These are phyloP conservation scores for Rubus parviflorus DNA, from an alignment of 306 rosid species.

Conservation along the genomic window DNA sequence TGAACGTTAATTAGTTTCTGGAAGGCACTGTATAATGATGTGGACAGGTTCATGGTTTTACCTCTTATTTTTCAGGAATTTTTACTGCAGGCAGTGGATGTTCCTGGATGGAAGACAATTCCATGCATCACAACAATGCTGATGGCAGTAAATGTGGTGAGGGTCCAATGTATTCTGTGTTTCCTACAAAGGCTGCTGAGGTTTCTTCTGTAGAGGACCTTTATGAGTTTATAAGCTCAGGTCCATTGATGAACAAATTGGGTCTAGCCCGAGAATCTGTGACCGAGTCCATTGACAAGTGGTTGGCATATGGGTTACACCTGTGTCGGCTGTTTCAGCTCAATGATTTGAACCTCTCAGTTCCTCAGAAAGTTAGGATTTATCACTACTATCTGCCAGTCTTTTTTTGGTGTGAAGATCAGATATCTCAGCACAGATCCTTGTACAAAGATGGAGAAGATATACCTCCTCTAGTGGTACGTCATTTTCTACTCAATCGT, in stretches of 20 bases:
- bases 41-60: not conserved
- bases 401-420: conserved; percentile 85
- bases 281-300: conserved; percentile 75
- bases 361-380: conserved; percentile 79
- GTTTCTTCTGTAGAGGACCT: conserved; percentile 74
- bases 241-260: conserved; percentile 64
- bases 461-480: conserved; percentile 84
- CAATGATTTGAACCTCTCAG: conserved; percentile 63
- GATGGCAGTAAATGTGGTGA: conserved; percentile 29
- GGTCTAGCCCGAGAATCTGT: conserved; percentile 59
- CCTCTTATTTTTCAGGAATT: conserved; percentile 18
- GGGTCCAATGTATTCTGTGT: conserved; percentile 44
- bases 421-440: conserved; percentile 63
- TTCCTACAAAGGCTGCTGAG: conserved; percentile 65
- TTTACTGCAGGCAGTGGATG: conserved; percentile 57
- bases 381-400: conserved; percentile 91
- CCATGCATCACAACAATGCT: conserved; percentile 17
- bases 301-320: conserved; percentile 62
- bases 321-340: conserved; percentile 72
- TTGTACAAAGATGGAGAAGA: conserved; percentile 64
- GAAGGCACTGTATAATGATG: not conserved
- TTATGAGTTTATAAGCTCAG: conserved; percentile 75
- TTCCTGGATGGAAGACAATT: conserved; percentile 66
- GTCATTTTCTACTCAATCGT: not conserved
- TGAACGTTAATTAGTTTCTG: not conserved